Conservation (phyloP, 257 asterid species). For the Henckelia pumila region DNA sequence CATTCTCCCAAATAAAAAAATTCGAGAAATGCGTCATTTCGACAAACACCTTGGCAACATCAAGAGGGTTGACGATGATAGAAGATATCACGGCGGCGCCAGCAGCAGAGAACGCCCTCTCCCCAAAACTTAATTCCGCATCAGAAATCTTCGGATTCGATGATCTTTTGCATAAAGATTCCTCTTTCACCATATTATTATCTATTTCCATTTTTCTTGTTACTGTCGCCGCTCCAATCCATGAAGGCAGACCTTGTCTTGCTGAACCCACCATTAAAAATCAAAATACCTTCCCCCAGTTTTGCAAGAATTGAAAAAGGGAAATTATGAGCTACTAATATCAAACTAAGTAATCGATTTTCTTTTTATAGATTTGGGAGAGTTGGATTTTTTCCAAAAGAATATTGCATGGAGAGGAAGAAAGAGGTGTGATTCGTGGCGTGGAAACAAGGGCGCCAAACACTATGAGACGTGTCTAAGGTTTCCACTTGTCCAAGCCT, state of each 20-base stretch:
- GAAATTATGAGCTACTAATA: background rate
- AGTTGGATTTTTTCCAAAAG: background rate
- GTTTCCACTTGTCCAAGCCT: slow-evolving; percentile 9
- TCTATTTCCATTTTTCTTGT: slow-evolving; percentile 44
- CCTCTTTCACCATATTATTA: slow-evolving; percentile 27
- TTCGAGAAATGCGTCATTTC: background rate
- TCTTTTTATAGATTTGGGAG: background rate
- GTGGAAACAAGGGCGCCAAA: slow-evolving; percentile 42
- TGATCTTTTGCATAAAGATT: slow-evolving; percentile 8
- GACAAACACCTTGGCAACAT: slow-evolving; percentile 60
- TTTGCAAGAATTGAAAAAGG: background rate
- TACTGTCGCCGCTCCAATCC: slow-evolving; percentile 48
- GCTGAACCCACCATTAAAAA: slow-evolving; percentile 48
- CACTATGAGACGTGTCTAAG: slow-evolving; percentile 12
- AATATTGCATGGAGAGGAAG: slow-evolving; percentile 19
- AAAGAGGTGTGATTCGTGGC: slow-evolving; percentile 39
- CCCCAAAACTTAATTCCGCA: slow-evolving; percentile 48
- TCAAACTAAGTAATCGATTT: background rate
- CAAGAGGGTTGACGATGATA: slow-evolving; percentile 81
- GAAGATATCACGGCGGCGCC: slow-evolving; percentile 83
- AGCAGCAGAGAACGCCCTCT: slow-evolving; percentile 78
- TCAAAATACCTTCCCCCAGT: background rate
- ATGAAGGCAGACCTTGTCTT: slow-evolving; percentile 53
- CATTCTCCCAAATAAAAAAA: background rate
- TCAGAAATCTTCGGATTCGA: slow-evolving; percentile 37